A percentile compares a stretch with the other conserved stretches of the same genome.
Conservation (phyloP, 768 basidiomycete genomes). For the Trametes sanguinea region DNA sequence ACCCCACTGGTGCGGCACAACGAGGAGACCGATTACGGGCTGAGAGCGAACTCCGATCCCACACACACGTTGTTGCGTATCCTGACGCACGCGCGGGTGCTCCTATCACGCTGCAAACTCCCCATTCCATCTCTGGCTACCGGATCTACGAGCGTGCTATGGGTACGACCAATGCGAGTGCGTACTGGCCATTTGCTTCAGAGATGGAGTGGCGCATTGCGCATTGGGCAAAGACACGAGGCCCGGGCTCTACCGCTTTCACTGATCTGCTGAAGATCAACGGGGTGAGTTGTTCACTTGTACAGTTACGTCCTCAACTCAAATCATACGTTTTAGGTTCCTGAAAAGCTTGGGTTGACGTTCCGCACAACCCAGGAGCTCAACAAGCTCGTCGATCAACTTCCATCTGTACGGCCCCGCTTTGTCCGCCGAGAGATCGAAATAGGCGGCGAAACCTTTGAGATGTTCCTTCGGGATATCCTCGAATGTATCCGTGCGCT, state of each 20-base stretch:
- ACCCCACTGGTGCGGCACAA: too few species aligned
- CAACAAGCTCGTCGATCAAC: slow-evolving; percentile 37
- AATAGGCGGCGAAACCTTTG: slow-evolving; percentile 34
- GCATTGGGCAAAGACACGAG: slow-evolving; percentile 42
- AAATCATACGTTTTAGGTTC: slow-evolving; percentile 3
- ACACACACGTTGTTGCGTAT: too few species aligned
- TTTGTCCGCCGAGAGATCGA: slow-evolving; percentile 33
- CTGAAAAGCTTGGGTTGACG: slow-evolving; percentile 35
- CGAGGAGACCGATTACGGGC: too few species aligned
- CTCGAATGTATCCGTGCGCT: slow-evolving; percentile 40
- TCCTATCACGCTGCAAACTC: too few species aligned
- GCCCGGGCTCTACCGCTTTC: slow-evolving; percentile 40
- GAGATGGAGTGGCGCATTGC: slow-evolving; percentile 44
- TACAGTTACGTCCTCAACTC: background rate
- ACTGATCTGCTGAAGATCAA: slow-evolving; percentile 42
- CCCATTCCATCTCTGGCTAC: too few species aligned
- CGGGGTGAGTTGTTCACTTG: slow-evolving; percentile 34
- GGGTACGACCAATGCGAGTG: background rate
- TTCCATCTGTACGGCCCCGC: slow-evolving; percentile 28
- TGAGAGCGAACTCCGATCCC: too few species aligned
- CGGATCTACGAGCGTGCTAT: background rate
- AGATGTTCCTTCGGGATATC: slow-evolving; percentile 38
- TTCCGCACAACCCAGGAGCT: slow-evolving; percentile 35
- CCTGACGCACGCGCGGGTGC: too few species aligned
- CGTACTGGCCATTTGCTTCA: slow-evolving; percentile 38